Evolutionary conservation across 176 grass and related monocot species (phyloP).

Genomic region (Typha latifolia): DNA sequence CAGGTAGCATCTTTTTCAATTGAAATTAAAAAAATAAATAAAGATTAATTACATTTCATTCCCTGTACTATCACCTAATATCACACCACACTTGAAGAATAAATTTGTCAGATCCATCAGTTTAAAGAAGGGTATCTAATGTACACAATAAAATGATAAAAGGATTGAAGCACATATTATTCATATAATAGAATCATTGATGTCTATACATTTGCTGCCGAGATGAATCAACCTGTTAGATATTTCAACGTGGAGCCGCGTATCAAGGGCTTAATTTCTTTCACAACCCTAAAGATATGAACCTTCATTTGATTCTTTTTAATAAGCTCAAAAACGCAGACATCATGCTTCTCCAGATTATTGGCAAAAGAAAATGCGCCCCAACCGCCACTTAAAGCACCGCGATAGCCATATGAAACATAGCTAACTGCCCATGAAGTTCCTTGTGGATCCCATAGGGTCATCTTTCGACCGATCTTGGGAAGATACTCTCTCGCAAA

Average conservation of each 20-base stretch:
- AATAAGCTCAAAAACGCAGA: conserved; percentile 73
- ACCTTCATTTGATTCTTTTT: conserved; percentile 62
- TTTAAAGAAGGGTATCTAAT: too few relatives aligned
- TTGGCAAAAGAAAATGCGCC: conserved; percentile 52
- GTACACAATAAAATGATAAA: too few relatives aligned
- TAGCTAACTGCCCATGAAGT: conserved; percentile 62
- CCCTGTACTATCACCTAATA: too few relatives aligned
- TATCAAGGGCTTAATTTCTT: conserved; percentile 40
- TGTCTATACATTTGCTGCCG: not conserved
- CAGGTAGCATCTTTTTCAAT: too few relatives aligned
- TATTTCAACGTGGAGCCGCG: conserved; percentile 1
- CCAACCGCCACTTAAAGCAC: conserved; percentile 70
- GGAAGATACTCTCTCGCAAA: conserved; percentile 52
- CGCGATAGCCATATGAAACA: conserved; percentile 30
- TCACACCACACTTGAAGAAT: too few relatives aligned
- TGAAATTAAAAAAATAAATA: too few relatives aligned
- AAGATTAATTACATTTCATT: too few relatives aligned
- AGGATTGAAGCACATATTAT: not conserved
- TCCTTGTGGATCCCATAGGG: conserved; percentile 63
- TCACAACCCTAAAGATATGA: conserved; percentile 73
- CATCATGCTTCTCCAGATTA: conserved; percentile 71
- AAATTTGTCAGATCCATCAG: too few relatives aligned
- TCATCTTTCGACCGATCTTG: conserved; percentile 34
- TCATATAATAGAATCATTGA: not conserved
- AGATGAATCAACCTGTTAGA: not conserved